Percentiles rank a stretch among this genome's conserved stretches.
phyloP scores from a whole-genome alignment of 371 early-diverging fungal species.

The Syncephalastrum racemosum region DNA sequence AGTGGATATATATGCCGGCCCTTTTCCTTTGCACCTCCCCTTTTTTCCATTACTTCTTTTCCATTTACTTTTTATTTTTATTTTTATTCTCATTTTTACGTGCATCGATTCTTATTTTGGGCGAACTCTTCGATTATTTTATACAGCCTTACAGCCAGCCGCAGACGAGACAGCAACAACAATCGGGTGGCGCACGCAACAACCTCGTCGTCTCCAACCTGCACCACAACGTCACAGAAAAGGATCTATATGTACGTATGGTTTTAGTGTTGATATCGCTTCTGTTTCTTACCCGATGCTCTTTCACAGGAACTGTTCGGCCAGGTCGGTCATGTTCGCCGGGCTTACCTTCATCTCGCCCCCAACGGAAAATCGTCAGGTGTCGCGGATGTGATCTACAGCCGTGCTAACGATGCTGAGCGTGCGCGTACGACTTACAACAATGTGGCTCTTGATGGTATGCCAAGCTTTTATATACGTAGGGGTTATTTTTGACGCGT shows the following conservation, averaged over 20 bases:
- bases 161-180: background rate
- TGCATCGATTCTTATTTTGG: background rate
- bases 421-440: constrained; percentile 55
- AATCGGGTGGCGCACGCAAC: constrained; percentile 15
- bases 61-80: background rate
- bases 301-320: constrained; percentile 47
- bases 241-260: constrained; percentile 59
- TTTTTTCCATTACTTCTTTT: constrained; percentile 3
- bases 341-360: constrained; percentile 53
- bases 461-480: background rate
- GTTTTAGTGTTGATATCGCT: background rate
- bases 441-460: constrained; percentile 66
- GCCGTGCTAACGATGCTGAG: constrained; percentile 43
- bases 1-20: constrained; percentile 7
- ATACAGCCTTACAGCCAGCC: too few species aligned
- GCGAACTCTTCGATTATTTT: too few species aligned
- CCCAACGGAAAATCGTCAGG: constrained; percentile 63
- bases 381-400: constrained; percentile 56
- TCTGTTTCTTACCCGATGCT: too few species aligned
- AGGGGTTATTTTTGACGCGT: too few species aligned
- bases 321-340: constrained; percentile 45
- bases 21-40: constrained; percentile 9
- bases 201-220: constrained; percentile 44
- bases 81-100: too few species aligned
- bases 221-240: constrained; percentile 63